These are phyloP conservation scores for Russula lepida DNA, from an alignment of 768 basidiomycete species.

Conservation along the genomic window DNA sequence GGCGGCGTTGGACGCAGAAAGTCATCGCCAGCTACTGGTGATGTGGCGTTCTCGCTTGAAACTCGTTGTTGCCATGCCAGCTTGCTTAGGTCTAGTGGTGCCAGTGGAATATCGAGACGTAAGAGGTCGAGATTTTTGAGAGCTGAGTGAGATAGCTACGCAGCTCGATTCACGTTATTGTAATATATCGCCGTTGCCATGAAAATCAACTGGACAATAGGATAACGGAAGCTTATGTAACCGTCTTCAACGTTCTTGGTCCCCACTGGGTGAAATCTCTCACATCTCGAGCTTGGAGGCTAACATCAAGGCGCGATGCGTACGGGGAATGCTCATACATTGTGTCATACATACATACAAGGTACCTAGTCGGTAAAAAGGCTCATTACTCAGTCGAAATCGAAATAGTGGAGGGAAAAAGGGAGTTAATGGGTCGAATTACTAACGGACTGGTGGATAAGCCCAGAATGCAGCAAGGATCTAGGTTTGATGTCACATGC, in stretches of 20 bases:
- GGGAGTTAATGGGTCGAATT: not conserved
- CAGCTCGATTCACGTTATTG: not conserved
- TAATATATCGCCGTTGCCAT: too few relatives aligned
- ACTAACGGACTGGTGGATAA: slow-evolving; percentile 4
- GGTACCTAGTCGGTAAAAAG: not conserved
- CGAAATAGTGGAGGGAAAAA: not conserved
- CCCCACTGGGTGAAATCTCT: not conserved
- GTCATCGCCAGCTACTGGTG: not conserved
- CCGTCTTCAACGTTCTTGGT: not conserved
- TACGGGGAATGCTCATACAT: not conserved
- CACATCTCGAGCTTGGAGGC: not conserved
- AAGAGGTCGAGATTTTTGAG: not conserved
- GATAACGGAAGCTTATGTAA: slow-evolving; percentile 12
- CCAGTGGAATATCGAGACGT: not conserved
- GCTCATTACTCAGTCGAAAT: not conserved
- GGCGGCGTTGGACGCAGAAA: slow-evolving; percentile 2
- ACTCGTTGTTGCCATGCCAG: not conserved
- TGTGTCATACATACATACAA: not conserved
- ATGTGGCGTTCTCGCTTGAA: not conserved
- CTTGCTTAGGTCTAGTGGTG: not conserved
- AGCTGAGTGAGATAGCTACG: not conserved
- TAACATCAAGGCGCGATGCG: not conserved
- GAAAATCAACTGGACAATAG: too few relatives aligned
- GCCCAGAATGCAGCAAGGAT: slow-evolving; percentile 7
- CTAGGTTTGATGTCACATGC: slow-evolving; percentile 22